These are phyloP conservation scores for Suillus decipiens DNA, from an alignment of 768 basidiomycete species.

Conservation along the genomic window DNA sequence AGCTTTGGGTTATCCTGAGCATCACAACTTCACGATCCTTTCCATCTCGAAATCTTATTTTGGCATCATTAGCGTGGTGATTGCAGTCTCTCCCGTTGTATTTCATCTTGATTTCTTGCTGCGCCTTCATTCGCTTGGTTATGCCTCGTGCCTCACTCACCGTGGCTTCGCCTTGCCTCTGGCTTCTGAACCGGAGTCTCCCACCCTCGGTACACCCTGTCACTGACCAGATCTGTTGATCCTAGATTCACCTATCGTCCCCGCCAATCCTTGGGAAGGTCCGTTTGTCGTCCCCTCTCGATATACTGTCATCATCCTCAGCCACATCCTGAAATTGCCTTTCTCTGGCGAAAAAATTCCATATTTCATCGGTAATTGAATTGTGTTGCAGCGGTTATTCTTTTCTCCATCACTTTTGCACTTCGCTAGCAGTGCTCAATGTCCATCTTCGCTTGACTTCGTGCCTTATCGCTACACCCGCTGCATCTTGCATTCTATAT, in stretches of 20 bases:
- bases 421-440: neutral
- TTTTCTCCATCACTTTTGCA: neutral
- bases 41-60: neutral
- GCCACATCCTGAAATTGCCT: no score
- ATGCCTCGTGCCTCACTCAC: neutral
- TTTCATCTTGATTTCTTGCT: neutral
- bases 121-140: neutral
- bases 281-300: neutral
- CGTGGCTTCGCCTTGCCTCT: neutral
- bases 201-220: neutral
- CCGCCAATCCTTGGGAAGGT: neutral
- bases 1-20: neutral
- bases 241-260: neutral
- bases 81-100: neutral
- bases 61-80: neutral
- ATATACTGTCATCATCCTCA: neutral
- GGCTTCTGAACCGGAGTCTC: neutral
- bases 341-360: neutral
- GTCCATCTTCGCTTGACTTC: neutral
- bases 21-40: neutral
- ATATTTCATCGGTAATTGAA: neutral
- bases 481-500: constrained; percentile 21
- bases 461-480: constrained; percentile 14
- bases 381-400: neutral
- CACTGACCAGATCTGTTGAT: neutral